Evolutionary conservation across 2,329 filamentous ascomycete species (phyloP), one percentile per base, ranked within the genome.

Genomic region (Cladobotryum protrusum): DNA sequence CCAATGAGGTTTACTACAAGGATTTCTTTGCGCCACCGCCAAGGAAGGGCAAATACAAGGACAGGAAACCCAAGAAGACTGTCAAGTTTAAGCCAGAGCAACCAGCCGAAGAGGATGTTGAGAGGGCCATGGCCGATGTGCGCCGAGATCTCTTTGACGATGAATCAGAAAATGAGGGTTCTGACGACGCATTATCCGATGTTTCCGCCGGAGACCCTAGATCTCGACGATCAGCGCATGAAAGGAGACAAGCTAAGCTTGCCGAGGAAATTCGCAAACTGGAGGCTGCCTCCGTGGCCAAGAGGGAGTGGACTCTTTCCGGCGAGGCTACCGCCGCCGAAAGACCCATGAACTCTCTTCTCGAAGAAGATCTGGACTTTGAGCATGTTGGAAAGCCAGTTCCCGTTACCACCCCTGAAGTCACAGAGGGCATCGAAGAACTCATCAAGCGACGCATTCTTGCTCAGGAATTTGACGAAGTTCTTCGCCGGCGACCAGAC

Each of bases 341-440:
- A 58, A 81, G 93, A 34, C 93, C 93, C 0, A 66, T 89, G 48
- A 97, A 99, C 72, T 96, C 92, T 1, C 78, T 99, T 2, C 81
- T 99, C 1, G 91, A 97, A 64, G 83, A 97, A 70, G 90, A 97
- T 61, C 79, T 99, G 20, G 92, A 97, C 57, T 99, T 97, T 63
- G 93, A 99, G 70, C 84, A 95, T 60, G 83, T 89, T 18, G 93
- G 93, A 62, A 99, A 97, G 67, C 92, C 93, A 1, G 86, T 97
- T 1, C 89, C 92, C 1, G 87, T 97, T 53, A 90, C 96, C 65
- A 97, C 93, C 0, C 85, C 88, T 39, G 91, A 96, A 67, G 78
- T 95, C 37, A 95, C 84, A 48, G 91, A 96, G 67, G 84, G 85
- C 59, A 95, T 99, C 50, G 93, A 99, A 69, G 86, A 88, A 33